A percentile compares a stretch with the other conserved stretches of the same genome.
These are phyloP conservation scores for Dimocarpus longan DNA, from an alignment of 345 rosid species.

Conservation along the genomic window DNA sequence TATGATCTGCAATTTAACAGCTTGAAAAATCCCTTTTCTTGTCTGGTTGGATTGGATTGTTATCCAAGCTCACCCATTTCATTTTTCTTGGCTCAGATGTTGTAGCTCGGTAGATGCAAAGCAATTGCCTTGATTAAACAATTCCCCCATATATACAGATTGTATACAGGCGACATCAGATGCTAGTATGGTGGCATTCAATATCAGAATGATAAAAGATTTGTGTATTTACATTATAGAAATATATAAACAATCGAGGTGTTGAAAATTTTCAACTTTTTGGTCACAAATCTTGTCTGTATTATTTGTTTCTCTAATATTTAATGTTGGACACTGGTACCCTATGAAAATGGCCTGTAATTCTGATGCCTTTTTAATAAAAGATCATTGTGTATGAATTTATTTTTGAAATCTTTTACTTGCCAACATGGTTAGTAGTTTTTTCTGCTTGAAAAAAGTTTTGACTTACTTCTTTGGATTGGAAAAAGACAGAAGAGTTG, in stretches of 20 bases:
- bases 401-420: too few species aligned
- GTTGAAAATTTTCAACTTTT: neutral
- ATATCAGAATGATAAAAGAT: neutral
- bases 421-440: too few species aligned
- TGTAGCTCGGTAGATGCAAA: neutral
- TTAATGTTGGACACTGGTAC: too few species aligned
- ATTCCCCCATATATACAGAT: neutral
- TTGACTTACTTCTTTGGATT: too few species aligned
- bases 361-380: too few species aligned
- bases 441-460: too few species aligned
- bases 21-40: conserved; percentile 15
- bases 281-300: neutral
- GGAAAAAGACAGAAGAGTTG: too few species aligned
- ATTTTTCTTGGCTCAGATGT: conserved; percentile 11
- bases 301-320: neutral
- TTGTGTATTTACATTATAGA: neutral
- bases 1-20: conserved; percentile 14
- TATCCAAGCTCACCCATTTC: neutral
- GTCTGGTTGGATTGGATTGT: conserved; percentile 7
- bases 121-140: neutral
- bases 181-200: neutral
- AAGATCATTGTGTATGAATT: too few species aligned
- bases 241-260: neutral
- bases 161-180: neutral
- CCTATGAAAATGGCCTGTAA: too few species aligned